Conservation (phyloP, 495 filamentous ascomycete species). For the Penicillium tannophilum region DNA sequence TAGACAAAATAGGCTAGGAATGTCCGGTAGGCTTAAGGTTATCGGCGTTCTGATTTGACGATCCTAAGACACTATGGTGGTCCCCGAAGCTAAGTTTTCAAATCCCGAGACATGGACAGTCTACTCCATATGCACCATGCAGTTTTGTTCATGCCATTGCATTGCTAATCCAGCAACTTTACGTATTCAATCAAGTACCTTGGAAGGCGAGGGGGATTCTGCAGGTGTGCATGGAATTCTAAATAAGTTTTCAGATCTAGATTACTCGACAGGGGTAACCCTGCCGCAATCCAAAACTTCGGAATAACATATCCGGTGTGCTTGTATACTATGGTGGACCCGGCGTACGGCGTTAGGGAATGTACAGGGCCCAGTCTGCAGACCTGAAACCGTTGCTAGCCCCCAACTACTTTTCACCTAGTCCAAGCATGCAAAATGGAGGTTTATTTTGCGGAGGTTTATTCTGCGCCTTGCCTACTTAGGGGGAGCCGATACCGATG, state of each 20-base stretch:
- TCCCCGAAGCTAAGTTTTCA: background rate
- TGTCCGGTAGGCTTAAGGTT: background rate
- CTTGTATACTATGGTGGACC: background rate
- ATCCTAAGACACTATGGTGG: background rate
- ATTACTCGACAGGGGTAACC: background rate
- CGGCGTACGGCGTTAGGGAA: background rate
- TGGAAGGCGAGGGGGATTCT: background rate
- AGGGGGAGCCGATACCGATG: background rate
- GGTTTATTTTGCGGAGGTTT: background rate
- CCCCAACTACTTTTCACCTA: background rate
- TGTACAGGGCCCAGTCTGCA: background rate
- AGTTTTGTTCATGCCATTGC: background rate
- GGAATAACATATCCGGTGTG: background rate
- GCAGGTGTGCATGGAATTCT: background rate
- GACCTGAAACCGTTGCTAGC: background rate
- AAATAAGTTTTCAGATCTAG: background rate
- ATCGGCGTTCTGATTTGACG: background rate
- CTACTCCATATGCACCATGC: background rate
- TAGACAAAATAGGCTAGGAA: background rate
- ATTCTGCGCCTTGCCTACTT: background rate
- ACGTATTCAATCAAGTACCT: background rate
- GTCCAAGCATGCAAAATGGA: background rate
- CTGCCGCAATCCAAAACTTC: background rate
- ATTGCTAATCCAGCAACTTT: background rate
- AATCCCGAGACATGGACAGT: background rate